Base-by-base conservation (phyloP, 164 flowering plant genomes). In the Macadamia integrifolia region DNA sequence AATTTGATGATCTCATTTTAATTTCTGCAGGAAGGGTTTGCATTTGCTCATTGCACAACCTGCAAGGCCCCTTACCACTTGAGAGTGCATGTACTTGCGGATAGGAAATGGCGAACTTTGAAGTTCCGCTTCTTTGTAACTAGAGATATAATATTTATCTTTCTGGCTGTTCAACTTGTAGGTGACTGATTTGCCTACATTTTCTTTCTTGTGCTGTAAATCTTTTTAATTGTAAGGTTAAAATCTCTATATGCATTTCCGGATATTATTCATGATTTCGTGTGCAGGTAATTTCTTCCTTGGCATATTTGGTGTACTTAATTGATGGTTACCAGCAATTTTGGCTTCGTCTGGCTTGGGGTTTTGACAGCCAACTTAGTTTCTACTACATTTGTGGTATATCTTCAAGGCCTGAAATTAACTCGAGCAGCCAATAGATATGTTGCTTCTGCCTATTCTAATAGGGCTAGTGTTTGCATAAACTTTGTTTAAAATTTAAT, bases 121-220 rank as follows among this genome's bases (percentile, higher is more conserved):
- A 95, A 95, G 78, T 92, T 95, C 70, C 96, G 96, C n/a, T 94
- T 94, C 81, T 94, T 95, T 77, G 99, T 92, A 43, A 95, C 99
- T 11, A 86, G 99, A 74, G 99, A 95, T 74, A 89, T 95, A 69
- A 44, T 88, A 46, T 90, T 87, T 73, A 95, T 92, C 73, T 95
- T 92, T 82, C 71, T 85, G 42, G 80, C 91, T 74, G 99, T 95
- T 69, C 99, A 95, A 69, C 85, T 95, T 79, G 99, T 95, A 86
- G 69, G 97, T 78, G 53, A 35, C 68, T 42, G 23, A 13, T 65
- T 40, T 32, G 66, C 42, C 10, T 52, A 11, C 15, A 23, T 71
- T 53, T 44, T 23, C 4, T 66, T 18, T 31, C 43, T 35, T 3
- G 62, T 63, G 65, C 29, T 61, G 18, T 52, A 44, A 56, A 28